Evolutionary conservation across 2,329 filamentous ascomycete species (phyloP).

Genomic region (Alternaria incomplexa): DNA sequence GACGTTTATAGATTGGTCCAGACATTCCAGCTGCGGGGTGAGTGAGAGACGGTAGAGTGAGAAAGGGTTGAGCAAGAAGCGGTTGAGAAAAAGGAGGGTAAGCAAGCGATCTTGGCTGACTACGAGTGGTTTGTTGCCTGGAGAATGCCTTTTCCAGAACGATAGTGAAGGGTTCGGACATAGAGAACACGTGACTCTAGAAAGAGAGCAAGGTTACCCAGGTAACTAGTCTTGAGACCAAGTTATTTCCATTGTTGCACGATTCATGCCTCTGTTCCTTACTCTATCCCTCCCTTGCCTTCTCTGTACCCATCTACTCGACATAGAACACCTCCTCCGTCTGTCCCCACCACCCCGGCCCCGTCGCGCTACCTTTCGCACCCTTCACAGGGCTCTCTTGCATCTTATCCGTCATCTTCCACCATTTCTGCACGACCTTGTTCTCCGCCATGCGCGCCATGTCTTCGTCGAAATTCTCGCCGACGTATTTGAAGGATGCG

Average conservation of each 20-base stretch:
- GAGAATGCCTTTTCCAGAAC: not conserved
- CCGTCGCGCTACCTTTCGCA: constrained; percentile 31
- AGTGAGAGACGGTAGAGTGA: not conserved
- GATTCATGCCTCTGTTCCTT: not conserved
- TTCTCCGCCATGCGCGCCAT: constrained; percentile 79
- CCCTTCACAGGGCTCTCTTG: constrained; percentile 67
- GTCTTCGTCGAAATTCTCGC: constrained; percentile 72
- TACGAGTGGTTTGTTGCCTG: not conserved
- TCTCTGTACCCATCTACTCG: constrained; percentile 27
- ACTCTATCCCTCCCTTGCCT: not conserved
- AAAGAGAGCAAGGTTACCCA: not conserved
- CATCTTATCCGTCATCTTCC: constrained; percentile 78
- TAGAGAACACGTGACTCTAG: not conserved
- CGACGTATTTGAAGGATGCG: constrained; percentile 79
- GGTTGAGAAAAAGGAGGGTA: not conserved
- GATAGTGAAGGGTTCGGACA: not conserved
- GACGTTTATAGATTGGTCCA: not conserved
- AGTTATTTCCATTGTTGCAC: not conserved
- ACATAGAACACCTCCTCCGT: constrained; percentile 73
- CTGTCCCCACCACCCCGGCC: constrained; percentile 68
- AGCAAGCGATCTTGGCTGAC: not conserved
- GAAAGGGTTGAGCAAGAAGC: not conserved
- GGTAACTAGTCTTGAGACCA: not conserved
- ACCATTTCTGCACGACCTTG: constrained; percentile 77
- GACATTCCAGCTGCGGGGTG: not conserved